A percentile compares a stretch with the other conserved stretches of the same genome.
Conservation (phyloP, 495 filamentous ascomycete species). For the Penicillium crystallinum region DNA sequence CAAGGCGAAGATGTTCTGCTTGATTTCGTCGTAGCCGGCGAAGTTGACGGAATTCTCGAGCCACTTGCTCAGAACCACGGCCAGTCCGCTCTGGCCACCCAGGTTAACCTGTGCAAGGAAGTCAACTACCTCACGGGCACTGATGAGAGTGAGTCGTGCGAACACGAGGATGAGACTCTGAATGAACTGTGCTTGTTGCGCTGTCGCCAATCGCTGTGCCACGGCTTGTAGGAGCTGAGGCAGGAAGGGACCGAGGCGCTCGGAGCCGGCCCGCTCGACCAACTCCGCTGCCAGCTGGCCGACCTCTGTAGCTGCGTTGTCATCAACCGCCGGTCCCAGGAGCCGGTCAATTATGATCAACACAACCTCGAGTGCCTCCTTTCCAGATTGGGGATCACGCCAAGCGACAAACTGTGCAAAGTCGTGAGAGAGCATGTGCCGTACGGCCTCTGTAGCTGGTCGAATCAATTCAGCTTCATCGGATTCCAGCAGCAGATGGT, state of each 20-base stretch:
- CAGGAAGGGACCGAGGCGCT: slow-evolving; percentile 83
- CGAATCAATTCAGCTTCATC: slow-evolving; percentile 81
- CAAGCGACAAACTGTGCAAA: slow-evolving; percentile 80
- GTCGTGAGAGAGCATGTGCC: slow-evolving; percentile 83
- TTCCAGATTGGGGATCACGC: slow-evolving; percentile 63
- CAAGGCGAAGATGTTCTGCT: slow-evolving; percentile 91
- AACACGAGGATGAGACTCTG: slow-evolving; percentile 92
- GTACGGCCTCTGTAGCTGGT: slow-evolving; percentile 78
- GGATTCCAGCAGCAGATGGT: slow-evolving; percentile 69
- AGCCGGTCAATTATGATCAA: slow-evolving; percentile 92
- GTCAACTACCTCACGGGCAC: slow-evolving; percentile 82
- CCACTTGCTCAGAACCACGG: slow-evolving; percentile 91
- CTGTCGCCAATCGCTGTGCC: slow-evolving; percentile 75
- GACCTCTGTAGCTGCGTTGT: slow-evolving; percentile 91
- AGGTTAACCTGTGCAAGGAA: slow-evolving; percentile 84
- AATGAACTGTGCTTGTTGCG: slow-evolving; percentile 78
- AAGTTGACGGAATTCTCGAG: slow-evolving; percentile 94
- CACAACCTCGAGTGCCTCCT: slow-evolving; percentile 81
- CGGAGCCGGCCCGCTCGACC: slow-evolving; percentile 87
- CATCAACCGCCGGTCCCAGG: slow-evolving; percentile 72
- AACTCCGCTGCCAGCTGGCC: slow-evolving; percentile 90
- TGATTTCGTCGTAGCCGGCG: slow-evolving; percentile 92
- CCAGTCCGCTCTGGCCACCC: slow-evolving; percentile 63
- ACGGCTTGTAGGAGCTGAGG: slow-evolving; percentile 87
- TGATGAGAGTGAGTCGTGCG: slow-evolving; percentile 77